Percentiles rank a stretch among this genome's conserved stretches.
Evolutionary conservation across 768 basidiomycete genomes (phyloP).

Genomic region (Boletus sp.): DNA sequence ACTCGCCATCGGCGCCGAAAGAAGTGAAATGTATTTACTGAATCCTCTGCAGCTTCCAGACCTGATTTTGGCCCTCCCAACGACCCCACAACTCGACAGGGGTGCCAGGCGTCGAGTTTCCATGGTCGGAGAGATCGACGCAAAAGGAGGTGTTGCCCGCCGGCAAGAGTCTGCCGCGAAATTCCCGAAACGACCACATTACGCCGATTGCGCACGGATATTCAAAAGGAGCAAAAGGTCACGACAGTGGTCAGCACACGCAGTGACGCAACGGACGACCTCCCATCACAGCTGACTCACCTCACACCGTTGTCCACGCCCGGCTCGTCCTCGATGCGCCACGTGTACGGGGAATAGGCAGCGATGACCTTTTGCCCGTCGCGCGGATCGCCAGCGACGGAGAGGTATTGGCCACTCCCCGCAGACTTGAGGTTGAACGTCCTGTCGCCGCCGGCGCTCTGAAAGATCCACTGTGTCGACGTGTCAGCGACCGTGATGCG

Average conservation of each 20-base stretch:
- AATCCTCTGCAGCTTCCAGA: constrained; percentile 37
- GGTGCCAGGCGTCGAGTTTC: constrained; percentile 44
- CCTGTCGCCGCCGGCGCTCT: constrained; percentile 18
- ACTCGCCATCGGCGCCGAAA: not conserved
- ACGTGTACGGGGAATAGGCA: constrained; percentile 35
- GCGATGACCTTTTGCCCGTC: constrained; percentile 46
- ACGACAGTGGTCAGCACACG: too few species aligned
- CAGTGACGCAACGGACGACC: not conserved
- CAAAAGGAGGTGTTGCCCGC: constrained; percentile 40
- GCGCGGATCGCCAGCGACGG: constrained; percentile 25
- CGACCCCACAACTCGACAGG: constrained; percentile 47
- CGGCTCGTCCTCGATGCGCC: constrained; percentile 51
- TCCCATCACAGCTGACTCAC: constrained; percentile 30
- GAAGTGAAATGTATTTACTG: not conserved
- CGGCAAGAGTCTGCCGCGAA: constrained; percentile 41
- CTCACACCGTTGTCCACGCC: constrained; percentile 38
- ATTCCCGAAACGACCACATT: not conserved
- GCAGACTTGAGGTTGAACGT: constrained; percentile 44
- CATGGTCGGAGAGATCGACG: constrained; percentile 48
- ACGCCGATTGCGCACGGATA: not conserved
- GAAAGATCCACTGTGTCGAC: constrained; percentile 45
- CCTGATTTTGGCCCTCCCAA: constrained; percentile 52
- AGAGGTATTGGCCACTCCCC: constrained; percentile 42
- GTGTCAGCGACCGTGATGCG: not conserved
- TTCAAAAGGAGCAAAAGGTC: too few species aligned